Conservation (phyloP, 208 protist genomes). For the Acanthamoeba royreba region DNA sequence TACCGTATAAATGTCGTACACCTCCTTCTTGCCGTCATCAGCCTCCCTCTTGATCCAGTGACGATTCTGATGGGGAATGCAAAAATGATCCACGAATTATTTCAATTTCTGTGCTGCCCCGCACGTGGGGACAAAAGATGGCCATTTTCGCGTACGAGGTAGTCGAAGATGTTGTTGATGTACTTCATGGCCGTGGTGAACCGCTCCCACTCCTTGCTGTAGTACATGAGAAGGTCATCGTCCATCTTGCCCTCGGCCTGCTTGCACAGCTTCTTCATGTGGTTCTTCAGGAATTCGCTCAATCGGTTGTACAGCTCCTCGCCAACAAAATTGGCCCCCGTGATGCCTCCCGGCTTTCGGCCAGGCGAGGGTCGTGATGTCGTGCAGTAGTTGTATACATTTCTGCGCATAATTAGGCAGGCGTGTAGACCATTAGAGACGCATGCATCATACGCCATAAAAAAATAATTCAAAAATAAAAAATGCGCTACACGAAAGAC, state of each 20-base stretch:
- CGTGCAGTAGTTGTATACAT: constrained; percentile 72
- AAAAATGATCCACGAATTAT: no score
- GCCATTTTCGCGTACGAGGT: no score
- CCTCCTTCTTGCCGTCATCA: constrained; percentile 65
- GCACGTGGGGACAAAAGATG: no score
- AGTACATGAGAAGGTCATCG: constrained; percentile 55
- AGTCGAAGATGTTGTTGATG: constrained; percentile 71
- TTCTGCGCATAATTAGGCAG: no score
- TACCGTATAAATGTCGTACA: constrained; percentile 61
- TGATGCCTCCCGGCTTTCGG: not conserved
- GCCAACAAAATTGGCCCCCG: constrained; percentile 70
- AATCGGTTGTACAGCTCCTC: constrained; percentile 64
- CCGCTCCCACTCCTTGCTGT: constrained; percentile 65
- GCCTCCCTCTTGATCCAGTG: constrained; percentile 72
- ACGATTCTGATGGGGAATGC: no score
- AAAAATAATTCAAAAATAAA: no score
- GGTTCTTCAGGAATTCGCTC: constrained; percentile 58
- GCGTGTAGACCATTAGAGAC: no score
- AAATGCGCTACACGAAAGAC: not conserved
- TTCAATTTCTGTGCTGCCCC: no score
- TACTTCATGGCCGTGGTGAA: constrained; percentile 67
- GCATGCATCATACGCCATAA: no score
- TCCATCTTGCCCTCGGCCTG: not conserved
- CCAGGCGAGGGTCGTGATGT: constrained; percentile 51
- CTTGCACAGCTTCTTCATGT: constrained; percentile 64